Conservation (phyloP, 345 rosid genomes). For the Salix arbutifolia region DNA sequence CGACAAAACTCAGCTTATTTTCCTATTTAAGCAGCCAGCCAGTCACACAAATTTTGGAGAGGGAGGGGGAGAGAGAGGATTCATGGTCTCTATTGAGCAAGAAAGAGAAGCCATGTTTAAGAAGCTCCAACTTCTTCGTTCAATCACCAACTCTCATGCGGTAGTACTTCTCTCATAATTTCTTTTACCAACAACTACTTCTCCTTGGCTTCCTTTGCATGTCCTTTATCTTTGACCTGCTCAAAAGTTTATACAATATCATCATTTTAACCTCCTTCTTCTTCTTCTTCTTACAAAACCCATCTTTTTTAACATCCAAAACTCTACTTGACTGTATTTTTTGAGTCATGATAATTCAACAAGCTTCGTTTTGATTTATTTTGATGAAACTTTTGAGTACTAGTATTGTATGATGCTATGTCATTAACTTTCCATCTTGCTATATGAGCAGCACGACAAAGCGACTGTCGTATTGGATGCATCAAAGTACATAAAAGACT, state of each 20-base stretch:
- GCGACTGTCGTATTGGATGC: conserved; percentile 51
- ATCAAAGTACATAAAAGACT: conserved; percentile 43
- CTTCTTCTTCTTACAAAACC: too few relatives aligned
- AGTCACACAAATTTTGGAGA: not conserved
- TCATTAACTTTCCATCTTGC: too few relatives aligned
- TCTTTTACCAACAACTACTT: not conserved
- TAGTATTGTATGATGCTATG: too few relatives aligned
- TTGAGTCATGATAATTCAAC: too few relatives aligned
- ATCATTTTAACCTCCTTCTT: too few relatives aligned
- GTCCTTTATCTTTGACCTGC: not conserved
- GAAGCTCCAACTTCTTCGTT: conserved; percentile 41
- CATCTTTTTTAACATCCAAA: too few relatives aligned
- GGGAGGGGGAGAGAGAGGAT: not conserved
- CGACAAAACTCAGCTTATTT: not conserved
- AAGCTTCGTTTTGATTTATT: not conserved
- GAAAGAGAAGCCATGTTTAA: conserved; percentile 39
- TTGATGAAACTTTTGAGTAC: too few relatives aligned
- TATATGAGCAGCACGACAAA: conserved; percentile 33
- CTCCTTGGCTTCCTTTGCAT: not conserved
- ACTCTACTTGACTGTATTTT: too few relatives aligned
- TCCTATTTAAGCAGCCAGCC: not conserved
- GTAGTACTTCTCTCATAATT: conserved; percentile 21
- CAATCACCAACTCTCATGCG: conserved; percentile 46
- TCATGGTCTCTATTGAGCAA: conserved; percentile 39
- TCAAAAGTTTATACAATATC: too few relatives aligned